phyloP scores from a whole-genome alignment of 768 basidiomycete species.

The Infundibulicybe gibba region DNA sequence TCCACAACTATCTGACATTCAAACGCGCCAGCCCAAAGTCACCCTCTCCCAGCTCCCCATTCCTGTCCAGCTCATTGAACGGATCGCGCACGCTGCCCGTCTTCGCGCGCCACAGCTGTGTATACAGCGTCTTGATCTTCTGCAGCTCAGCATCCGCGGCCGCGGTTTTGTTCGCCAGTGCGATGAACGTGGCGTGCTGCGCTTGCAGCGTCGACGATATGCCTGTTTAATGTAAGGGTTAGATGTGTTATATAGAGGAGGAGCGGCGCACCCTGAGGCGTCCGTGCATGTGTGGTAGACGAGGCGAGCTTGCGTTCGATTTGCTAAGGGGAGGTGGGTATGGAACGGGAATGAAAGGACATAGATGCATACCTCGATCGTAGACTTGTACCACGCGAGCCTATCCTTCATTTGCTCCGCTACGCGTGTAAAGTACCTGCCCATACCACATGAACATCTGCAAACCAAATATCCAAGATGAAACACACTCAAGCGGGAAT shows the following conservation, averaged over 20 bases:
- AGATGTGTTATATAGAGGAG: neutral
- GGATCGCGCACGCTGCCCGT: conserved; percentile 85
- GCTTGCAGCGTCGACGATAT: conserved; percentile 76
- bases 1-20: too few relatives aligned
- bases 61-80: conserved; percentile 50
- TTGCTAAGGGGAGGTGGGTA: conserved; percentile 41
- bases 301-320: conserved; percentile 81
- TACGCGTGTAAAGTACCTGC: conserved; percentile 70
- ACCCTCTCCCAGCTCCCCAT: conserved; percentile 19
- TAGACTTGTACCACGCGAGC: conserved; percentile 74
- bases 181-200: conserved; percentile 74
- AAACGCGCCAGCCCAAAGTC: conserved; percentile 33
- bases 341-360: neutral
- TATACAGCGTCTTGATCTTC: conserved; percentile 71
- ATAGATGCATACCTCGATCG: conserved; percentile 67
- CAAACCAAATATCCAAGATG: neutral
- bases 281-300: conserved; percentile 60
- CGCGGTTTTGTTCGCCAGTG: conserved; percentile 75
- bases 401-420: conserved; percentile 70
- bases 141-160: conserved; percentile 70
- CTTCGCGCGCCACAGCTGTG: conserved; percentile 74
- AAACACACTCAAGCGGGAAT: conserved; percentile 77
- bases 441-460: conserved; percentile 4
- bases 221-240: conserved; percentile 34
- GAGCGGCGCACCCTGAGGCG: conserved; percentile 62